Conservation (phyloP, 1,284 basidiomycete genomes). For the Cryptococcus depauperatus region DNA sequence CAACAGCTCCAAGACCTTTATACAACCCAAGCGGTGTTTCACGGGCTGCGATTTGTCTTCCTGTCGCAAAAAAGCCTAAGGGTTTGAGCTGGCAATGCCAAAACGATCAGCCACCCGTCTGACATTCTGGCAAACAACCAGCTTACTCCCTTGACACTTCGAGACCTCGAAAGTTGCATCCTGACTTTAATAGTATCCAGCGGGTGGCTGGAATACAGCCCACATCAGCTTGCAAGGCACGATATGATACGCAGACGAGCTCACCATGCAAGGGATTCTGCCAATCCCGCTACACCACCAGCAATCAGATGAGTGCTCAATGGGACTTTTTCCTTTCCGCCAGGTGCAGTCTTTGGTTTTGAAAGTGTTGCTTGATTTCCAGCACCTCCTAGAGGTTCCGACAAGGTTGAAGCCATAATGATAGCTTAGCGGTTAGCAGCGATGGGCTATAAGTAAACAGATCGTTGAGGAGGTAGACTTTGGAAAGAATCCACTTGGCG, state of each 20-base stretch:
- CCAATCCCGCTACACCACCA: conserved; percentile 80
- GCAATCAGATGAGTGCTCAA: conserved; percentile 87
- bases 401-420: conserved; percentile 27
- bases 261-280: conserved; percentile 67
- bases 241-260: too few relatives aligned
- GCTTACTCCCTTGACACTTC: conserved; percentile 67
- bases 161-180: conserved; percentile 87
- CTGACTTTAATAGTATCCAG: conserved; percentile 97
- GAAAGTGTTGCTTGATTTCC: conserved; percentile 21
- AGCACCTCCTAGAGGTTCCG: conserved; percentile 31
- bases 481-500: too few relatives aligned
- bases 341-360: not conserved
- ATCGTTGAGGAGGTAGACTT: too few relatives aligned
- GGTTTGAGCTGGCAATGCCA: conserved; percentile 91
- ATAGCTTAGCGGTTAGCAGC: not conserved
- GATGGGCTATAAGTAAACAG: too few relatives aligned
- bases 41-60: conserved; percentile 74
- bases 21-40: conserved; percentile 95
- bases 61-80: conserved; percentile 88
- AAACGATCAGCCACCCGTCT: too few relatives aligned
- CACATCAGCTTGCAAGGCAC: conserved; percentile 4
- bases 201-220: conserved; percentile 49
- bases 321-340: conserved; percentile 44
- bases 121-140: too few relatives aligned
- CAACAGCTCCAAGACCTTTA: conserved; percentile 96